A percentile compares a stretch with the other conserved stretches of the same genome.
These are phyloP conservation scores for Fusarium sp. DNA, from an alignment of 2,329 filamentous ascomycete species.

Conservation along the genomic window DNA sequence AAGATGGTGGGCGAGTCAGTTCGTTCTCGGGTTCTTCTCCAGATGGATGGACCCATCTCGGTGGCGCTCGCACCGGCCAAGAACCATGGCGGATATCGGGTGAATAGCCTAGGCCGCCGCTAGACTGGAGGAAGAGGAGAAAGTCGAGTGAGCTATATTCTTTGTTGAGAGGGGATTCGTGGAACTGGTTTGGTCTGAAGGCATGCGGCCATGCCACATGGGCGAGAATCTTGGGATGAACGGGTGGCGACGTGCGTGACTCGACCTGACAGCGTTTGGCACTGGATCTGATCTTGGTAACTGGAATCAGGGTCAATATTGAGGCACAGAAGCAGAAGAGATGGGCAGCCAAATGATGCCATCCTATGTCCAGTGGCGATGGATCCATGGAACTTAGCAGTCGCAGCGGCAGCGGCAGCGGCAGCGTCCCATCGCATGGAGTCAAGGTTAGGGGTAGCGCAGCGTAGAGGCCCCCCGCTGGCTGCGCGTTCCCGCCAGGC, in stretches of 20 bases:
- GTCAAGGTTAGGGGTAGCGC: background rate
- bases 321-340: background rate
- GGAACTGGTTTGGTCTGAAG: conserved; percentile 7
- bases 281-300: background rate
- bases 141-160: conserved; percentile 23
- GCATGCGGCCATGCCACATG: conserved; percentile 34
- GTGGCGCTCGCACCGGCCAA: conserved; percentile 1
- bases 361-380: background rate
- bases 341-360: background rate
- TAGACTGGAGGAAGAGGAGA: background rate
- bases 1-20: conserved; percentile 8
- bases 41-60: conserved; percentile 6
- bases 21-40: background rate
- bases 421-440: background rate
- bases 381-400: conserved; percentile 16
- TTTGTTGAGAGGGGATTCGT: conserved; percentile 20
- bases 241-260: background rate
- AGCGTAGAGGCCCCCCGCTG: conserved; percentile 3
- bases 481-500: conserved; percentile 33
- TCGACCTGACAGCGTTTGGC: background rate
- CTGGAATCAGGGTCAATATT: background rate
- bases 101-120: background rate
- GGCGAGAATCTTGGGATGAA: conserved; percentile 1
- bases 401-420: conserved; percentile 1
- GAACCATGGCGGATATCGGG: conserved; percentile 7